phyloP scores from a whole-genome alignment of 2,329 filamentous ascomycete species.

The Alternaria ethzedia region DNA sequence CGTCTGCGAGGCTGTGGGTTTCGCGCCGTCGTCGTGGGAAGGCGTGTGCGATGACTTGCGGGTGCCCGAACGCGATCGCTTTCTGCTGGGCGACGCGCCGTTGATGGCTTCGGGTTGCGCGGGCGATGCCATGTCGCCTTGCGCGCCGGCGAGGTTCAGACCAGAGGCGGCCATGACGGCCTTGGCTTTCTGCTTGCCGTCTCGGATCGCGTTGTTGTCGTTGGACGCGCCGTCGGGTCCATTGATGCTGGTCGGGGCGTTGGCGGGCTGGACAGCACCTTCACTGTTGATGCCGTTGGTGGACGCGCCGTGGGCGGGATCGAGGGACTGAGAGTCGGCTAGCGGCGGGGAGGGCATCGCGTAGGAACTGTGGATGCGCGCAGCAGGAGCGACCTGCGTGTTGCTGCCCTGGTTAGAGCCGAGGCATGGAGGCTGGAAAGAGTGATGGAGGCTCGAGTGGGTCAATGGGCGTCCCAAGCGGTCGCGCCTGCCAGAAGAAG shows the following conservation, averaged over 20 bases:
- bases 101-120: conserved; percentile 52
- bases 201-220: conserved; percentile 57
- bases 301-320: conserved; percentile 40
- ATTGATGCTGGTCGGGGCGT: conserved; percentile 33
- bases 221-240: conserved; percentile 34
- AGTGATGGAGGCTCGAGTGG: conserved; percentile 18
- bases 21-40: conserved; percentile 46
- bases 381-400: conserved; percentile 38
- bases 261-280: conserved; percentile 43
- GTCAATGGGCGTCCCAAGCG: conserved; percentile 34
- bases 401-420: conserved; percentile 38
- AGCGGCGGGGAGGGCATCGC: conserved; percentile 47
- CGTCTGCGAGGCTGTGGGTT: conserved; percentile 43
- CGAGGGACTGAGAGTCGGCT: conserved; percentile 30
- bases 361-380: conserved; percentile 30
- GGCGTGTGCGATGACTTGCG: conserved; percentile 54
- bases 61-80: conserved; percentile 66
- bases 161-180: conserved; percentile 63
- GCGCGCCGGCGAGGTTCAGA: conserved; percentile 42
- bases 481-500: conserved; percentile 31
- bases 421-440: conserved; percentile 30
- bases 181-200: conserved; percentile 67
- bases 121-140: conserved; percentile 36
- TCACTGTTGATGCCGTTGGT: conserved; percentile 40
- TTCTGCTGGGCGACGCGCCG: conserved; percentile 59